Percentiles rank a stretch among this genome's conserved stretches.
Evolutionary conservation across 1,139 yeast genomes (phyloP).

Genomic region (Geotrichum reessii): DNA sequence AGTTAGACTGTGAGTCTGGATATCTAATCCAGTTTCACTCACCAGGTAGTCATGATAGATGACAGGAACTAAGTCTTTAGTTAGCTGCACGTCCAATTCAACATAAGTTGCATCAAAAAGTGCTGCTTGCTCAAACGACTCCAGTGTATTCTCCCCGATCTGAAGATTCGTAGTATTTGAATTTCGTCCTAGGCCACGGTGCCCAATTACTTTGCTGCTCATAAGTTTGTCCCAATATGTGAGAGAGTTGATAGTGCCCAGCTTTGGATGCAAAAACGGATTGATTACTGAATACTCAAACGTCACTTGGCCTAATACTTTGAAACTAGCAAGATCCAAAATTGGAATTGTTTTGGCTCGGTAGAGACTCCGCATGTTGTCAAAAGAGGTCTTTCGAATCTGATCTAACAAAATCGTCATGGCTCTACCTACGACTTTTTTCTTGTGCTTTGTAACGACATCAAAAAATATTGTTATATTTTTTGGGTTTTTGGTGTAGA

Average conservation of each 20-base stretch:
- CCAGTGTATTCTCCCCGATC: conserved; percentile 92
- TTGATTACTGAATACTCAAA: conserved; percentile 71
- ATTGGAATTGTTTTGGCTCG: conserved; percentile 69
- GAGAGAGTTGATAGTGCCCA: conserved; percentile 64
- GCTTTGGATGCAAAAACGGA: conserved; percentile 67
- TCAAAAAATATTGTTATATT: conserved; percentile 69
- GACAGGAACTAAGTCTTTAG: conserved; percentile 90
- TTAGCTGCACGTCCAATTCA: conserved; percentile 93
- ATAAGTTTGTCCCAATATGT: conserved; percentile 91
- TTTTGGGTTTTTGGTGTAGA: conserved; percentile 52
- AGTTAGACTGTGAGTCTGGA: conserved; percentile 91
- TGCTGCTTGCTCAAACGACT: conserved; percentile 94
- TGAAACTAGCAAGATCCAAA: conserved; percentile 62
- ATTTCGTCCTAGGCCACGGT: conserved; percentile 92
- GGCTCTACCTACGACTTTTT: conserved; percentile 71
- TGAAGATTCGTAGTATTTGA: conserved; percentile 69
- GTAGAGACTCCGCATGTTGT: conserved; percentile 57
- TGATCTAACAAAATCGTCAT: conserved; percentile 65
- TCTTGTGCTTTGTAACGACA: conserved; percentile 78
- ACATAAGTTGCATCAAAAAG: conserved; percentile 72
- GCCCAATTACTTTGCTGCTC: conserved; percentile 91
- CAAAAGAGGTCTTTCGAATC: conserved; percentile 63
- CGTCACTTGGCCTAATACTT: conserved; percentile 67
- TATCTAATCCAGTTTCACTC: conserved; percentile 93
- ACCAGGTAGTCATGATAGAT: conserved; percentile 93